A percentile compares a stretch with the other conserved stretches of the same genome.
phyloP scores from a whole-genome alignment of 202 grass and related monocot genomes.

The Schoenoplectus tabernaemontani region DNA sequence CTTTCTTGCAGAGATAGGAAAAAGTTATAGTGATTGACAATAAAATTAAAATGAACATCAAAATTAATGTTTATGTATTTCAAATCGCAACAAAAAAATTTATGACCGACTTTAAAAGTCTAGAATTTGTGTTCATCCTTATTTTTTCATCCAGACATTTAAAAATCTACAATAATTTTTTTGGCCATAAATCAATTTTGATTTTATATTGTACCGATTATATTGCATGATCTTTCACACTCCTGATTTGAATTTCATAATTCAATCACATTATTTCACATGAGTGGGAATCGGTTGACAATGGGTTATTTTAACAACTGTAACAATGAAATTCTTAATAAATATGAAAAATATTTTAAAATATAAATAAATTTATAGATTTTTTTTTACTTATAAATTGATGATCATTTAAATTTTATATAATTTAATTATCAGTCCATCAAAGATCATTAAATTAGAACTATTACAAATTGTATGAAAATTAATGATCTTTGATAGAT shows the following conservation, averaged over 20 bases:
- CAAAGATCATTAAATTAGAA: no score
- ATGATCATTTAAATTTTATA: no score
- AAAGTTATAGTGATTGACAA: background rate
- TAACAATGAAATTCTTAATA: no score
- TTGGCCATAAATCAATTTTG: background rate
- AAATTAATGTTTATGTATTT: background rate
- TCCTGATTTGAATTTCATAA: background rate
- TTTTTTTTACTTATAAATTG: no score
- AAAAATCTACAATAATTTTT: background rate
- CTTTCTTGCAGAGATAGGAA: background rate
- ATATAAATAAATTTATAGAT: no score
- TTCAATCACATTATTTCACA: background rate
- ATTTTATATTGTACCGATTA: background rate
- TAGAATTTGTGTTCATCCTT: background rate
- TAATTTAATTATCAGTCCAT: no score
- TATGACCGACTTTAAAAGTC: background rate
- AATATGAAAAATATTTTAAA: no score
- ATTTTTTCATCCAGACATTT: background rate
- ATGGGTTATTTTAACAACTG: no score
- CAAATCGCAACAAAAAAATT: background rate
- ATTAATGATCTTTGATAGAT: no score
- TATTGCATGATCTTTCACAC: background rate
- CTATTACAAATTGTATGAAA: no score
- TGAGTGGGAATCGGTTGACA: no score
- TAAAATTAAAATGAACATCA: background rate